Evolutionary conservation across 2,329 filamentous ascomycete species (phyloP).

Genomic region (Colletotrichum sp.): DNA sequence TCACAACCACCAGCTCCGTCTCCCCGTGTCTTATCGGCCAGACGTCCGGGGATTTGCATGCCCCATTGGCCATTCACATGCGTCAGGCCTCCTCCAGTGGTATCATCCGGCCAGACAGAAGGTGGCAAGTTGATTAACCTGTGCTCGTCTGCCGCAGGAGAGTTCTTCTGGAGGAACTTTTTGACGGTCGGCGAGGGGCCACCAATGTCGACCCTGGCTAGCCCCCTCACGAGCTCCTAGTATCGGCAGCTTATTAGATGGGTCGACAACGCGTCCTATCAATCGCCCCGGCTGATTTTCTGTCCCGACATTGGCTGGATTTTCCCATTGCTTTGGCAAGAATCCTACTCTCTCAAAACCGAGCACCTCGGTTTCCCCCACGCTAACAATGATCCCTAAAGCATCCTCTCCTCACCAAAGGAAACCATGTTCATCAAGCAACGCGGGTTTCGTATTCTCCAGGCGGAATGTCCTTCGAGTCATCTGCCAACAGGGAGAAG

Average conservation of each 20-base stretch:
- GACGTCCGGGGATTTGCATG: neutral
- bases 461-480: neutral
- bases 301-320: neutral
- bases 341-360: neutral
- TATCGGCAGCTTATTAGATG: conserved; percentile 14
- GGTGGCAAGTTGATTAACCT: conserved; percentile 8
- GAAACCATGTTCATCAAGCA: neutral
- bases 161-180: conserved; percentile 11
- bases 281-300: neutral
- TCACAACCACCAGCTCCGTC: neutral
- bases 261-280: neutral
- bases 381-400: neutral
- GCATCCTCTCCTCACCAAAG: neutral
- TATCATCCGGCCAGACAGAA: neutral
- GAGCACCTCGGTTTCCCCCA: neutral
- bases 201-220: neutral
- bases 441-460: neutral
- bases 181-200: neutral
- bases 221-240: neutral
- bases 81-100: neutral
- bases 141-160: neutral
- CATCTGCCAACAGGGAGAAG: neutral
- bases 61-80: neutral
- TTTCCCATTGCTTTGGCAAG: neutral
- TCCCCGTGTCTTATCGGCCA: neutral